Evolutionary conservation across 768 basidiomycete genomes (phyloP), one percentile per base, ranked within the genome.

Genomic region (Trametes gibbosa): DNA sequence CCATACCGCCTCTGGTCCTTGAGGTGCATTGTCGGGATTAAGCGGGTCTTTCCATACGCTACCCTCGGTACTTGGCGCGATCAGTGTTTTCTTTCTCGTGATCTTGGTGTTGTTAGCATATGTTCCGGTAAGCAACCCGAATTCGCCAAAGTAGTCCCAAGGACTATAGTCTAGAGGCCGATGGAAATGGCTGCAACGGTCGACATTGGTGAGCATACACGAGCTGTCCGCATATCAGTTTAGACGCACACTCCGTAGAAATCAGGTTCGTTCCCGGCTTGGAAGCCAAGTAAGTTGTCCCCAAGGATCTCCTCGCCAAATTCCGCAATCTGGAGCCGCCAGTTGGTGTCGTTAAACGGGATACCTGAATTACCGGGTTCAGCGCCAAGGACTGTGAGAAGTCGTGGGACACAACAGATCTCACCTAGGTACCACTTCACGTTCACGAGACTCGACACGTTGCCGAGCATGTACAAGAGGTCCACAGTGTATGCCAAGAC

Each of bases 1-100:
- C 78, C 80, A 82, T 6, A 83, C 75, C 41, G 76, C 65, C 63
- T 85, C 77, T 0, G 80, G 82, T 2, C 54, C 54, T 3, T n/a
- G 8, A 9, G 50, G 50, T 9, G 17, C n/a, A 10, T 25, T 27
- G 24, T 29, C 41, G 39, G 24, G n/a, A n/a, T 46, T 43, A 16
- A 19, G 25, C 67, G 83, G n/a, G 68, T 68, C 84, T 82, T 84
- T 42, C 72, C 72, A 73, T 9, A 62, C 53, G 7, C 68, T 69
- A 13, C 76, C 80, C 39, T 77, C 79, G n/a, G 87, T 69, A 57
- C 79, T 85, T 0, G 87, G 89, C 0, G 83, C 86, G 58, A 87
- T 77, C 63, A 90, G 80, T 39, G 82, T 72, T 24, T 77, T 74
- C 43, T 74, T 74, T 27, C 76, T 74, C 0, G 71, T 63, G 17